phyloP scores from a whole-genome alignment of 176 grass and related monocot genomes.

The Aechmea fasciata region DNA sequence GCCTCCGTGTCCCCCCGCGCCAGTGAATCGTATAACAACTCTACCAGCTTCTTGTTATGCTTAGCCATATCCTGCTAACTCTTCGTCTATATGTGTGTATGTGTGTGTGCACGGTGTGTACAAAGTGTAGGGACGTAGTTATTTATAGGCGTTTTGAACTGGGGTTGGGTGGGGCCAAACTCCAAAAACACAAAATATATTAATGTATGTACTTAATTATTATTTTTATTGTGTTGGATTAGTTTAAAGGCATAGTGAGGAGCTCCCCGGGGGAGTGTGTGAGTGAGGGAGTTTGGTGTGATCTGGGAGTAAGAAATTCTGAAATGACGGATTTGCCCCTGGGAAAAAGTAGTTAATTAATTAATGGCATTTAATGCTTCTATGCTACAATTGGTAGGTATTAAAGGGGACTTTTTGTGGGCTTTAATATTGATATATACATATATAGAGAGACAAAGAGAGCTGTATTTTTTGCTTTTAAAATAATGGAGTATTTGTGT shows the following conservation, averaged over 20 bases:
- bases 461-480: too few relatives aligned
- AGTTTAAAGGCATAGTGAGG: neutral
- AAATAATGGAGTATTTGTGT: too few relatives aligned
- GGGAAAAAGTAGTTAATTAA: too few relatives aligned
- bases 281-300: neutral
- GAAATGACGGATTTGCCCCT: neutral
- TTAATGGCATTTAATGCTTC: too few relatives aligned
- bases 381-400: too few relatives aligned
- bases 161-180: too few relatives aligned
- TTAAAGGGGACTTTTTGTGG: too few relatives aligned
- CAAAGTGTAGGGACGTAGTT: neutral
- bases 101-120: neutral
- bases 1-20: slow-evolving; percentile 4
- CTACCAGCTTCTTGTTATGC: slow-evolving; percentile 20
- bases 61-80: neutral
- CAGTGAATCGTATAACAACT: slow-evolving; percentile 28
- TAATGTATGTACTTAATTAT: too few relatives aligned
- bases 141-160: neutral
- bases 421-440: too few relatives aligned
- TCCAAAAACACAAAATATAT: too few relatives aligned
- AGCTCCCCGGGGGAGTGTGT: neutral
- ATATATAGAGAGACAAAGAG: too few relatives aligned
- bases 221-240: too few relatives aligned
- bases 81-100: neutral
- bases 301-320: neutral